phyloP scores from a whole-genome alignment of 2,329 filamentous ascomycete genomes.

The Polytolypa hystricis region DNA sequence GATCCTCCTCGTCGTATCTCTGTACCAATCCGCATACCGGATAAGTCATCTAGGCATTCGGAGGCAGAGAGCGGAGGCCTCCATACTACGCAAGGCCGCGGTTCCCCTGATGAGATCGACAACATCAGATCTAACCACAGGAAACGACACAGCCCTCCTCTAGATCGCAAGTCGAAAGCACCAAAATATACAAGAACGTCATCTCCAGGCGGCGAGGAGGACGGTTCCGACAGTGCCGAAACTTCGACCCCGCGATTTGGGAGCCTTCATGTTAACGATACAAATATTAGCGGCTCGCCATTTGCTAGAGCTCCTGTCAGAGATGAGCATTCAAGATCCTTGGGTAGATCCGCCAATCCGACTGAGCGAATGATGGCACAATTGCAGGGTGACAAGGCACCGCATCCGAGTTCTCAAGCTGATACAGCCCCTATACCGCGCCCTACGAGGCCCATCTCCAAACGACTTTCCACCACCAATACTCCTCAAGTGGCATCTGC shows the following conservation, averaged over 20 bases:
- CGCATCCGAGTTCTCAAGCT: slow-evolving; percentile 1
- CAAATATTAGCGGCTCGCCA: slow-evolving; percentile 38
- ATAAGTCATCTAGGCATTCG: no score
- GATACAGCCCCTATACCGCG: not conserved
- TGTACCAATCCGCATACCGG: no score
- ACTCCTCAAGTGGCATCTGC: not conserved
- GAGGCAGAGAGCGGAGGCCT: no score
- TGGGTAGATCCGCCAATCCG: not conserved
- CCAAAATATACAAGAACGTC: slow-evolving; percentile 20
- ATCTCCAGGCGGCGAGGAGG: slow-evolving; percentile 17
- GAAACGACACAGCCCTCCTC: slow-evolving; percentile 26
- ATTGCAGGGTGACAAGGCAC: not conserved
- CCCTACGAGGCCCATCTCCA: slow-evolving; percentile 7
- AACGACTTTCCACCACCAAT: slow-evolving; percentile 3
- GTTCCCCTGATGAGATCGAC: no score
- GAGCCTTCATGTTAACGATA: slow-evolving; percentile 19
- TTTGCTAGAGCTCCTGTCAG: slow-evolving; percentile 34
- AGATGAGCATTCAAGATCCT: slow-evolving; percentile 9
- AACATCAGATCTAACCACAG: slow-evolving; percentile 13
- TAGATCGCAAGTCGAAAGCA: slow-evolving; percentile 18
- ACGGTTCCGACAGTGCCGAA: slow-evolving; percentile 14
- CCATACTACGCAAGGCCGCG: no score
- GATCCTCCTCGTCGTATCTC: no score
- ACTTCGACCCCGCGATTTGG: slow-evolving; percentile 16
- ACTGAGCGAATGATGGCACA: slow-evolving; percentile 1